Conservation (phyloP, 306 rosid genomes). For the Herpetospermum pedunculosum region DNA sequence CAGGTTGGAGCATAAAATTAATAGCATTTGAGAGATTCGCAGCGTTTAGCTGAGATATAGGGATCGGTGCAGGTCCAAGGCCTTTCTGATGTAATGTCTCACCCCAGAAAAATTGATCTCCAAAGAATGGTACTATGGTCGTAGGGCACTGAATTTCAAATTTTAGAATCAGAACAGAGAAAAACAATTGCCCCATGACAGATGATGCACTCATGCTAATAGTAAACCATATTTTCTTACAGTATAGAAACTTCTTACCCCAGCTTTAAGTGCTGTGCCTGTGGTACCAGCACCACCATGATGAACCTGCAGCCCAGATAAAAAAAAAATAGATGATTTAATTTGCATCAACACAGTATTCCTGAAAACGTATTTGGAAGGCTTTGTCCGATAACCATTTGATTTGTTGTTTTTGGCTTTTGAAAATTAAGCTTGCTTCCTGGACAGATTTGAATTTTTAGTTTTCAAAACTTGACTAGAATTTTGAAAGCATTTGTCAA, state of each 20-base stretch:
- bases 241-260: slow-evolving; percentile 36
- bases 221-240: neutral
- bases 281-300: slow-evolving; percentile 99
- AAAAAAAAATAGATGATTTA: neutral
- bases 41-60: slow-evolving; percentile 53
- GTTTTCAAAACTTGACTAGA: too few species aligned
- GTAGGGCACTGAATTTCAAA: slow-evolving; percentile 70
- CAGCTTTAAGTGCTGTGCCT: slow-evolving; percentile 84
- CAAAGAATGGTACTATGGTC: slow-evolving; percentile 89
- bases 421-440: too few species aligned
- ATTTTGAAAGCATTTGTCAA: too few species aligned
- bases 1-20: slow-evolving; percentile 82
- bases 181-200: neutral
- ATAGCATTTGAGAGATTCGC: slow-evolving; percentile 66
- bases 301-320: slow-evolving; percentile 58
- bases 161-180: slow-evolving; percentile 13
- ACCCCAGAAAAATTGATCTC: slow-evolving; percentile 99
- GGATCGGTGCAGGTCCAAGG: slow-evolving; percentile 73
- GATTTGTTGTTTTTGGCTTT: too few species aligned
- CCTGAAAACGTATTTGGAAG: neutral
- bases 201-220: too few species aligned
- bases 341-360: neutral
- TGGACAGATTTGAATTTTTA: too few species aligned
- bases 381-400: too few species aligned
- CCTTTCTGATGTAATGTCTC: slow-evolving; percentile 66